phyloP scores from a whole-genome alignment of 2,329 filamentous ascomycete genomes.

The Penicillium hesseltinei region DNA sequence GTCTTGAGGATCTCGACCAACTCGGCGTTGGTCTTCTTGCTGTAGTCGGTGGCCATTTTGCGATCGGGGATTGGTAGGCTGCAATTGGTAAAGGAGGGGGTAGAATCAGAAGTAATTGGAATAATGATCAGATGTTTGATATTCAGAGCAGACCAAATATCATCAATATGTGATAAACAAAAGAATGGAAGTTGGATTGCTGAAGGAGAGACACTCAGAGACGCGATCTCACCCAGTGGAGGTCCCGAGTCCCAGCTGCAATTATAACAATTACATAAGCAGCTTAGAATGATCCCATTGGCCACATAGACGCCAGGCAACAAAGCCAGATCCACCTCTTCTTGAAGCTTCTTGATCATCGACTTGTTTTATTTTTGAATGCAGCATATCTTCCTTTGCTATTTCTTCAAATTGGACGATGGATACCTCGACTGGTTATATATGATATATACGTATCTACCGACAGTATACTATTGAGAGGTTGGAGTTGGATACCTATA shows the following conservation, averaged over 20 bases:
- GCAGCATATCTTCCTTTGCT: neutral
- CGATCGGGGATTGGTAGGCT: neutral
- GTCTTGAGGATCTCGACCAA: constrained; percentile 51
- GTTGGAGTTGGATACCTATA: neutral
- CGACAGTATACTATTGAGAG: neutral
- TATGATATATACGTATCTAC: neutral
- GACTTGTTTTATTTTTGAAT: neutral
- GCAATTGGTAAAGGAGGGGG: neutral
- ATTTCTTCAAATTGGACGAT: neutral
- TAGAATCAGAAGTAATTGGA: neutral
- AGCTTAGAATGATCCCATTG: neutral
- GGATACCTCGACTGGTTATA: neutral
- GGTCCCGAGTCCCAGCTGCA: neutral
- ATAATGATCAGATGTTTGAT: neutral
- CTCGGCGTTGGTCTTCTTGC: constrained; percentile 51
- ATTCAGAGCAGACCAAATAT: neutral
- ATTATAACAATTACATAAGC: constrained; percentile 4
- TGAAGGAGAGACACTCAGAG: neutral
- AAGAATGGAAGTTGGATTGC: constrained; percentile 2
- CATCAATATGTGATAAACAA: neutral
- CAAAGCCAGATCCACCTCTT: neutral
- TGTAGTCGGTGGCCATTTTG: constrained; percentile 47
- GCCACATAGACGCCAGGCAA: neutral
- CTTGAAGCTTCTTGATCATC: neutral
- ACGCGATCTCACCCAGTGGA: neutral